Conservation (phyloP, 495 filamentous ascomycete genomes). For the Immersiella caudata region DNA sequence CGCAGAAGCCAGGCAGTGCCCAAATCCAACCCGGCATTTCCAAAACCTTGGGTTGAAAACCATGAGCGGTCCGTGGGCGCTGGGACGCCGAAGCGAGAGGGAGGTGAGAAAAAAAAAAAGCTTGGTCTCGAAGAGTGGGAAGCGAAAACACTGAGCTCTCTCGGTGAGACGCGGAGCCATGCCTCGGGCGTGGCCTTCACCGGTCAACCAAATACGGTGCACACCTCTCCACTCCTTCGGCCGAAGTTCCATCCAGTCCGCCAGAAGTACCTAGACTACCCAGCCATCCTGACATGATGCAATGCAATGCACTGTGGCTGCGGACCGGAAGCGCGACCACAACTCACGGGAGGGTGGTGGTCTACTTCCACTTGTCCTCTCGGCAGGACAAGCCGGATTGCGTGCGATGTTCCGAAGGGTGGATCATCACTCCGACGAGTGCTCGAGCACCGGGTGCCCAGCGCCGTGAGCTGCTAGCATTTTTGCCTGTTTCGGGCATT, state of each 20-base stretch:
- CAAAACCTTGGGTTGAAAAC: neutral
- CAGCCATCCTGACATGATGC: neutral
- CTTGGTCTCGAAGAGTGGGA: neutral
- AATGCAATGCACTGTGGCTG: conserved; percentile 10
- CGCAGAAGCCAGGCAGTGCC: neutral
- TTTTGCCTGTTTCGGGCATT: conserved; percentile 6
- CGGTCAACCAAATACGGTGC: conserved; percentile 10
- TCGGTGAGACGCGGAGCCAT: neutral
- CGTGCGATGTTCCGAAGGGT: conserved; percentile 12
- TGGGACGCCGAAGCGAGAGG: neutral
- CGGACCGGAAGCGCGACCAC: neutral
- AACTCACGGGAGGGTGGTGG: neutral
- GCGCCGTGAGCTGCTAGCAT: neutral
- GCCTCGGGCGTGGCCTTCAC: neutral
- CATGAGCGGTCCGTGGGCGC: neutral
- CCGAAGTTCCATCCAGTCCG: conserved; percentile 3
- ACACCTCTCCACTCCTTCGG: conserved; percentile 8
- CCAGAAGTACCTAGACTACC: neutral
- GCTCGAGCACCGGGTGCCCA: neutral
- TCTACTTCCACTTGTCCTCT: neutral
- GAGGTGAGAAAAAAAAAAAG: neutral
- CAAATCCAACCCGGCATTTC: neutral
- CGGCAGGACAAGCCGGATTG: conserved; percentile 19
- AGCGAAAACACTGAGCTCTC: neutral
- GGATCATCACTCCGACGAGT: neutral